A percentile compares a stretch with the other conserved stretches of the same genome.
Conservation (phyloP, 2,329 filamentous ascomycete genomes). For the Fusarium chaquense region DNA sequence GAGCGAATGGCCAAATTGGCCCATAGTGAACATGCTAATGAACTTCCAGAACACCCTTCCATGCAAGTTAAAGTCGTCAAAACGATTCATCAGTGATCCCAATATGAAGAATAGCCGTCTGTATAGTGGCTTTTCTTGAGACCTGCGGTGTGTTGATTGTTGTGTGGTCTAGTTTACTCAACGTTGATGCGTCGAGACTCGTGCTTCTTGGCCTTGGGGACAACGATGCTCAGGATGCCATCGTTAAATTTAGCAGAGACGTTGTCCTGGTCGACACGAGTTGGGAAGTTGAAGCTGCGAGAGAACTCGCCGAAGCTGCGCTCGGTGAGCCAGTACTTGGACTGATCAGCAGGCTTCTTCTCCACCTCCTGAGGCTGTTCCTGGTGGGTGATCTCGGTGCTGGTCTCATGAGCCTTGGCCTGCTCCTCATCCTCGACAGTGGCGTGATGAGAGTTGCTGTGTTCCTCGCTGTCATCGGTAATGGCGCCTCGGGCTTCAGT, state of each 20-base stretch:
- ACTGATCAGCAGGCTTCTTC: slow-evolving; percentile 55
- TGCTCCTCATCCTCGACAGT: slow-evolving; percentile 72
- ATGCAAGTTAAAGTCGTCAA: slow-evolving; percentile 27
- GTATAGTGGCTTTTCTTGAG: not conserved
- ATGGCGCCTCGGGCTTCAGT: slow-evolving; percentile 54
- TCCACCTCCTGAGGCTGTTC: slow-evolving; percentile 46
- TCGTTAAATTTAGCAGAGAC: slow-evolving; percentile 74
- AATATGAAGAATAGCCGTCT: not conserved
- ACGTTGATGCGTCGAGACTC: slow-evolving; percentile 68
- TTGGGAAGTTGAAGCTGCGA: slow-evolving; percentile 76
- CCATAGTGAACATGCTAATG: slow-evolving; percentile 19
- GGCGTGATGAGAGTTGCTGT: slow-evolving; percentile 64
- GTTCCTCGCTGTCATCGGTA: slow-evolving; percentile 54
- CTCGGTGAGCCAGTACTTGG: slow-evolving; percentile 79
- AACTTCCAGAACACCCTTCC: slow-evolving; percentile 35
- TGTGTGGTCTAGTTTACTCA: slow-evolving; percentile 53
- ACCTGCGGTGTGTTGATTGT: not conserved
- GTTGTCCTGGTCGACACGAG: slow-evolving; percentile 69
- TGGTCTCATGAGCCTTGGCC: slow-evolving; percentile 36
- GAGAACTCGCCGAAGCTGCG: slow-evolving; percentile 75
- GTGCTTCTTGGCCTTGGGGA: slow-evolving; percentile 75
- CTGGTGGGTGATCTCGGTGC: slow-evolving; percentile 42
- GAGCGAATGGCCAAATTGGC: slow-evolving; percentile 32
- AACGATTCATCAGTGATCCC: slow-evolving; percentile 10
- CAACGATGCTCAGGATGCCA: slow-evolving; percentile 71